Conservation (phyloP, 108 stramenopile genomes). For the Nitzschia sp. region DNA sequence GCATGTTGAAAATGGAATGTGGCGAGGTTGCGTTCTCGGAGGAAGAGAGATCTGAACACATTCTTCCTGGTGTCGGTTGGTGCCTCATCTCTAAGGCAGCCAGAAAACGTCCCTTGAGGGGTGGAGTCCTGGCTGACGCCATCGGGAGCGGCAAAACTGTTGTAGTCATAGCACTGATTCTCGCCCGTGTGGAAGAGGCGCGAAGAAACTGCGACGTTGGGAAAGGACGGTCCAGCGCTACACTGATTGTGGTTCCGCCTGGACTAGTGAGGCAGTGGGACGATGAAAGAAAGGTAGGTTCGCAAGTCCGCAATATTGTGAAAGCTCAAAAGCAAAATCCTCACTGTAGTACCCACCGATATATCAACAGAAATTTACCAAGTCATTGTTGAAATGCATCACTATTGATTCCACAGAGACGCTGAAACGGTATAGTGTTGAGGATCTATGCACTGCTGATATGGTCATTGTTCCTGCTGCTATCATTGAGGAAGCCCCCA, state of each 20-base stretch:
- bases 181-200: conserved; percentile 48
- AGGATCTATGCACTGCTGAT: conserved; percentile 41
- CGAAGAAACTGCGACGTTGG: conserved; percentile 25
- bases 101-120: conserved; percentile 39
- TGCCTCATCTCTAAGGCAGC: conserved; percentile 61
- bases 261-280: conserved; percentile 75
- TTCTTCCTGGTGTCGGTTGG: conserved; percentile 67
- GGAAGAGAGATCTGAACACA: conserved; percentile 59
- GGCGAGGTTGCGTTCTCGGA: conserved; percentile 53
- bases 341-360: too few species aligned
- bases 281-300: conserved; percentile 36
- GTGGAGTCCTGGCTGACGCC: conserved; percentile 82
- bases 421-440: conserved; percentile 34
- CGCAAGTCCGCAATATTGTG: too few species aligned
- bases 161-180: conserved; percentile 71
- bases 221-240: conserved; percentile 38
- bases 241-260: conserved; percentile 73
- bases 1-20: conserved; percentile 61
- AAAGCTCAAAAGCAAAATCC: not conserved
- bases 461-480: conserved; percentile 47
- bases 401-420: conserved; percentile 25
- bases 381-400: conserved; percentile 31
- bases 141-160: conserved; percentile 83
- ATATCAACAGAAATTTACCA: conserved; percentile 43
- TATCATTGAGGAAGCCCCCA: conserved; percentile 40